Percentiles rank a stretch among this genome's conserved stretches.
These are phyloP conservation scores for Coemansia sp. DNA, from an alignment of 192 early-diverging fungal species.

Conservation along the genomic window DNA sequence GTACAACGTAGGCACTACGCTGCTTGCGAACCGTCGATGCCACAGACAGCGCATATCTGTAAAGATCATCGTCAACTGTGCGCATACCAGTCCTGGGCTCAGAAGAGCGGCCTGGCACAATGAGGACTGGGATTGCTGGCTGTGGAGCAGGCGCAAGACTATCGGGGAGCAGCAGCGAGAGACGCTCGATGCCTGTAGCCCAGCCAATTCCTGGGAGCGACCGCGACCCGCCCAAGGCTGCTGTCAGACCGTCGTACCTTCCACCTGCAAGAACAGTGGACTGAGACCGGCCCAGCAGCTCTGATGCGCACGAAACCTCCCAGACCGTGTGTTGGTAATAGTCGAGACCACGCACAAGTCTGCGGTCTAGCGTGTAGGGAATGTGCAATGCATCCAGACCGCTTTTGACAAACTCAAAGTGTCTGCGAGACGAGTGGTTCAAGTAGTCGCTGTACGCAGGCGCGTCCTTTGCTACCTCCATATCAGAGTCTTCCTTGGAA, in stretches of 20 bases:
- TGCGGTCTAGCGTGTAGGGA: slow-evolving; percentile 52
- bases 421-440: slow-evolving; percentile 24
- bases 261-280: slow-evolving; percentile 67
- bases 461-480: slow-evolving; percentile 24
- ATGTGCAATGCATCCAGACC: slow-evolving; percentile 50
- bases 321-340: slow-evolving; percentile 71
- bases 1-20: slow-evolving; percentile 15
- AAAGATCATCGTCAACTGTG: slow-evolving; percentile 11
- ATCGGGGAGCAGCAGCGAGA: slow-evolving; percentile 49
- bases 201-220: slow-evolving; percentile 57
- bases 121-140: slow-evolving; percentile 25
- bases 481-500: slow-evolving; percentile 59
- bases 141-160: neutral
- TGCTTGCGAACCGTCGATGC: slow-evolving; percentile 8
- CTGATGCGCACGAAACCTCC: slow-evolving; percentile 51
- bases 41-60: slow-evolving; percentile 26
- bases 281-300: slow-evolving; percentile 56
- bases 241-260: slow-evolving; percentile 60
- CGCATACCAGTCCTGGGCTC: neutral
- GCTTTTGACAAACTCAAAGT: slow-evolving; percentile 51
- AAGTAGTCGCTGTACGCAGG: slow-evolving; percentile 53
- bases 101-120: slow-evolving; percentile 16
- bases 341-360: slow-evolving; percentile 65
- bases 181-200: slow-evolving; percentile 65
- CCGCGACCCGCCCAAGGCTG: slow-evolving; percentile 54